Evolutionary conservation across 139 green algal genomes (phyloP), one percentile per base, ranked within the genome.

Genomic region (Tetradesmus obliquus): DNA sequence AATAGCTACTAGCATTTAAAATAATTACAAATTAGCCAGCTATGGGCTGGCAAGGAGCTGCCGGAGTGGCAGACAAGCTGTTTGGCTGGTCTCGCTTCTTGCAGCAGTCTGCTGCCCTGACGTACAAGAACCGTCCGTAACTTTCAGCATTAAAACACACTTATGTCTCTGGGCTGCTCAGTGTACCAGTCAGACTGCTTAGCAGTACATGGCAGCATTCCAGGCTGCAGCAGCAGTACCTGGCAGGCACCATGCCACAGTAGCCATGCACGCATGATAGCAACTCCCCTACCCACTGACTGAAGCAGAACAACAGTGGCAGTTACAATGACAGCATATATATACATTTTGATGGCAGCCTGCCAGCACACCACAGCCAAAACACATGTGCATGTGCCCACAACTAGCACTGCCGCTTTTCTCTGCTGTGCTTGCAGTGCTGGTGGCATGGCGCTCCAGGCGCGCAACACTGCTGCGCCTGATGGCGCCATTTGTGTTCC

Each of bases 401-500:
- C 72, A 8, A 1, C 72, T 9, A 45, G 13, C 13, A 7, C 22
- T 81, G 72, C 60, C 9, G 60, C 60, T 76, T 76, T 5, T 1
- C 32, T 45, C 62, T 72, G 62, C 62, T 72, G 62, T 72, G 15
- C 51, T 5, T 84, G 87, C 91, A 96, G 94, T 81, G 9, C 80
- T 96, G 58, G 93, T 97, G 2, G 94, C 96, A 22, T 97, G 94
- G 93, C 93, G 97, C 55, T 99, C 97, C 94, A 88, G 93, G 45
- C 91, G 93, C 0, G 93, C 98, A 6, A 99, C 97, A 0, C 2
- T 96, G 1, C 92, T 99, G 17, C 94, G 98, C 5, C 79, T 98
- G 7, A 69, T 93, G 1, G 95, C 98, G 0, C 95, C 98, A 2
- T 96, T 97, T 86, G 95, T 99, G 62, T 99, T 99, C 95, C 94